Evolutionary conservation across 2,329 filamentous ascomycete genomes (phyloP), one percentile per base, ranked within the genome.

Genomic region (Fusarium abutilonis): DNA sequence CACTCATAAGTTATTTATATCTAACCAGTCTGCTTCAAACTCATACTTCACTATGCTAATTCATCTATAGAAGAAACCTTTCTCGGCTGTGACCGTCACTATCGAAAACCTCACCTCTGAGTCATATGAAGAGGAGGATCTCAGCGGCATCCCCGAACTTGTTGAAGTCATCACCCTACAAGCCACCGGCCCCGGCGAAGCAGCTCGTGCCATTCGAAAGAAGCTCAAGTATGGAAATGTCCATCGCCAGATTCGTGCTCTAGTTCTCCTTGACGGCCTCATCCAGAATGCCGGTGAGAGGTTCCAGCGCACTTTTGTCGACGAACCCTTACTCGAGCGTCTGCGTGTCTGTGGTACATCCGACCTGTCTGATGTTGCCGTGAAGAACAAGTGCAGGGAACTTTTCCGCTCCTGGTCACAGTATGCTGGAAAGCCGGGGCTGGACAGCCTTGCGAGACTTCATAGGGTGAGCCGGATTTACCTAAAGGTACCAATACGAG

Each of bases 201-300:
- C 93, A 56, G 92, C 94, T 50, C 87, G 95, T 72, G 93, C 95
- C 43, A 86, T 99, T 69, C 88, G 95, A 59, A 99, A 99, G 85
- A 98, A 98, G 81, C 86, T 99, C 83, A 99, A 99, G 80, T 98
- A 99, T 77, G 95, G 95, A 69, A 96, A 88, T 71, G 83, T 91
- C n/a, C 94, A 98, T 76, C 89, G 93, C 45, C 95, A 99, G 76
- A 83, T 98, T 31, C 87, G 95, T 57, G 91, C 95, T 32, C 84
- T 99, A 19, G 89, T 90, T 10, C 89, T 99, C 45, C 85, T 99
- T 2, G 95, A 99, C 74, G 93, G 91, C 38, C 83, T 99, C 35
- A 95, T 99, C 59, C 92, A 97, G 73, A 99, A 99, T 78, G 93
- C 93, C 3, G 94, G 94, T 2, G 83, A 89, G 11, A 86, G 89